These are phyloP conservation scores for Vachellia pachyceras DNA, from an alignment of 306 rosid species.

Conservation along the genomic window DNA sequence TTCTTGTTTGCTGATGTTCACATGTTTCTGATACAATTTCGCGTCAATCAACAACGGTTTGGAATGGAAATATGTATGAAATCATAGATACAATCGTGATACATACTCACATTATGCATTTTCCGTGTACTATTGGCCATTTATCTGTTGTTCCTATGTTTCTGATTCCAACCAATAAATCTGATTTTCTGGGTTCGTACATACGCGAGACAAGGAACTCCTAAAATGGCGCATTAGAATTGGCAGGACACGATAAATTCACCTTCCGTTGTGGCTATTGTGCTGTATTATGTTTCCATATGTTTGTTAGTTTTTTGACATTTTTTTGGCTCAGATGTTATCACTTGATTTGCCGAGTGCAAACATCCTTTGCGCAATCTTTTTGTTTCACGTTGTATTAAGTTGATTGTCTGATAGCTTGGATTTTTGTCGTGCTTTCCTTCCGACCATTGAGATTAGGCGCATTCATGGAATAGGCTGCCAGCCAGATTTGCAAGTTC, in stretches of 20 bases:
- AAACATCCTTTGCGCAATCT: neutral
- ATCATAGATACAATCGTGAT: neutral
- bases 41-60: neutral
- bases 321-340: neutral
- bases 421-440: neutral
- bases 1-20: neutral
- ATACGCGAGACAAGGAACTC: neutral
- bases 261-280: neutral
- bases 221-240: neutral
- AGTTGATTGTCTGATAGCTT: conserved; percentile 36
- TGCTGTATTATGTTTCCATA: neutral
- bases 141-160: neutral
- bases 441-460: conserved; percentile 49
- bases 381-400: neutral
- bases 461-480: conserved; percentile 51
- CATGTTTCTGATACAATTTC: neutral
- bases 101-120: neutral
- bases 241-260: neutral
- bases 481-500: conserved; percentile 75
- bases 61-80: neutral
- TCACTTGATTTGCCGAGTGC: neutral
- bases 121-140: neutral
- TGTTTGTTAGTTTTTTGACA: neutral
- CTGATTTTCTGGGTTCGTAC: neutral
- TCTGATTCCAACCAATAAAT: neutral